A percentile compares a stretch with the other conserved stretches of the same genome.
Evolutionary conservation across 164 flowering plant genomes (phyloP).

Genomic region (Brasenia schreberi): DNA sequence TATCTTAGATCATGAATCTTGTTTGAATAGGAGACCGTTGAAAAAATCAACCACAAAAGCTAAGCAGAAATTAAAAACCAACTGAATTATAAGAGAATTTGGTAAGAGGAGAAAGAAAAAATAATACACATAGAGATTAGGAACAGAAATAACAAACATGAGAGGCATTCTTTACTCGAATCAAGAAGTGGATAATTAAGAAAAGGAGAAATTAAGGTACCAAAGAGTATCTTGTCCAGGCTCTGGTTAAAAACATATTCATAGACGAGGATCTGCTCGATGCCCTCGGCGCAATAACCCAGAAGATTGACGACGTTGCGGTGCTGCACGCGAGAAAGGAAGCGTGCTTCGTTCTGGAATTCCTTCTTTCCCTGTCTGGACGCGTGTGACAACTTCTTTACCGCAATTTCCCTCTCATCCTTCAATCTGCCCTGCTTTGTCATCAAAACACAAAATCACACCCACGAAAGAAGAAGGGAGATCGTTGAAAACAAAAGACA

Average conservation of each 20-base stretch:
- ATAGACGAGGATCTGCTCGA: constrained; percentile 76
- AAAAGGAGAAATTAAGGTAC: constrained; percentile 21
- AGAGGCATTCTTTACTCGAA: background rate
- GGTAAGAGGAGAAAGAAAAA: background rate
- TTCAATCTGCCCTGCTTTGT: constrained; percentile 55
- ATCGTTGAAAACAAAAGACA: background rate
- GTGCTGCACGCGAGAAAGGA: constrained; percentile 79
- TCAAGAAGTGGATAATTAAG: background rate
- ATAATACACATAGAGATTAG: no score
- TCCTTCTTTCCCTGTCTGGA: constrained; percentile 79
- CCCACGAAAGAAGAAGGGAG: background rate
- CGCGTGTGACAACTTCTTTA: constrained; percentile 64
- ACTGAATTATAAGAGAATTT: background rate
- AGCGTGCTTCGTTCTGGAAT: constrained; percentile 70
- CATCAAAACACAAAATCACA: background rate
- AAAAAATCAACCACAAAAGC: background rate
- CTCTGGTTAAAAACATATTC: constrained; percentile 73
- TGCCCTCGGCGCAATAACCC: constrained; percentile 65
- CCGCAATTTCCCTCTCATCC: constrained; percentile 89
- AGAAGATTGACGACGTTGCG: constrained; percentile 75
- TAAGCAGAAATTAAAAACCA: background rate
- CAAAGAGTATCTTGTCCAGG: constrained; percentile 85
- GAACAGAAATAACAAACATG: background rate
- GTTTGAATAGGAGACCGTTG: background rate
- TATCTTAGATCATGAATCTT: background rate